Conservation (phyloP, 2,329 filamentous ascomycete species). For the Incumbomyces delicatus region DNA sequence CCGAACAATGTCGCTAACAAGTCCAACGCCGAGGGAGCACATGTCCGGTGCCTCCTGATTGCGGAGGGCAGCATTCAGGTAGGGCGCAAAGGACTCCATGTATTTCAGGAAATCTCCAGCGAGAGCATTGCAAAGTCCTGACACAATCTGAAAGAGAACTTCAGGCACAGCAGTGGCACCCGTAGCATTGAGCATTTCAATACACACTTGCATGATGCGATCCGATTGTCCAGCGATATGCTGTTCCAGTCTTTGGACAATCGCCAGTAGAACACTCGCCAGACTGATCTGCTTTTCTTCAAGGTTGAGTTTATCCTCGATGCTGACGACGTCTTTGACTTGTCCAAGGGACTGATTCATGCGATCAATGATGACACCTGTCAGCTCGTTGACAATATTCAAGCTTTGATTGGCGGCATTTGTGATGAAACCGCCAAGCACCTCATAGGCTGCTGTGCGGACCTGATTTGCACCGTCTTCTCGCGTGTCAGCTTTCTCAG, state of each 20-base stretch:
- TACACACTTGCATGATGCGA: slow-evolving; percentile 80
- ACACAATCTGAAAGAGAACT: slow-evolving; percentile 83
- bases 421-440: slow-evolving; percentile 86
- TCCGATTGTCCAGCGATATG: slow-evolving; percentile 86
- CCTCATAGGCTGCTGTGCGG: slow-evolving; percentile 92
- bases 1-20: slow-evolving; percentile 92
- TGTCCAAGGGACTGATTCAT: slow-evolving; percentile 82
- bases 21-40: slow-evolving; percentile 93
- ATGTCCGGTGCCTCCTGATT: slow-evolving; percentile 93
- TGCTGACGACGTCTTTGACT: slow-evolving; percentile 87
- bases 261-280: slow-evolving; percentile 80
- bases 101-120: slow-evolving; percentile 93
- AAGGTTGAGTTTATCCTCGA: slow-evolving; percentile 89
- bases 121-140: slow-evolving; percentile 79
- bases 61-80: slow-evolving; percentile 83
- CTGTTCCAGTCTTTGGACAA: slow-evolving; percentile 81
- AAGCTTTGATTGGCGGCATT: slow-evolving; percentile 84
- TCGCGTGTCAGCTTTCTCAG: slow-evolving; percentile 52
- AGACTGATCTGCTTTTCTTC: slow-evolving; percentile 98
- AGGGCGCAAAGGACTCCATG: slow-evolving; percentile 90
- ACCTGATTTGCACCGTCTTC: slow-evolving; percentile 75
- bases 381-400: slow-evolving; percentile 67
- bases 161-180: slow-evolving; percentile 91
- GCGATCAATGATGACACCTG: slow-evolving; percentile 79
- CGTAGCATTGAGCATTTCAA: slow-evolving; percentile 68